Conservation (phyloP, 441 rosid species). For the Jatropha podagrica region DNA sequence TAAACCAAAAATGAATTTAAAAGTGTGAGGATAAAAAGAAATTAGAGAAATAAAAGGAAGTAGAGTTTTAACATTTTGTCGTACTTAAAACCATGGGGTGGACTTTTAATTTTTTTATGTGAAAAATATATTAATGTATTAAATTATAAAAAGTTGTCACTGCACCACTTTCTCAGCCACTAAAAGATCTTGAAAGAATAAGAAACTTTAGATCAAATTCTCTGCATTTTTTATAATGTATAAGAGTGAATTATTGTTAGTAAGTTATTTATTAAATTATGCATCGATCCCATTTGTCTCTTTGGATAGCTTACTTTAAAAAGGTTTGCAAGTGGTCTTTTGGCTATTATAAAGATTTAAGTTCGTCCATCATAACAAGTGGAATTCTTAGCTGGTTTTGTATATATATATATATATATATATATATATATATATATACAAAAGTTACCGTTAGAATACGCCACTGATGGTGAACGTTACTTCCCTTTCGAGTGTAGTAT, state of each 20-base stretch:
- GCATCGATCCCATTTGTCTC: constrained; percentile 20
- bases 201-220: constrained; percentile 26
- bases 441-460: too few species aligned
- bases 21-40: not conserved
- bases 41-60: not conserved
- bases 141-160: not conserved
- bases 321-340: constrained; percentile 32
- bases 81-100: not conserved
- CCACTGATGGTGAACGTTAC: too few species aligned
- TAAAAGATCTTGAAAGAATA: constrained; percentile 24
- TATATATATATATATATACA: too few species aligned
- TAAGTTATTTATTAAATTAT: constrained; percentile 11
- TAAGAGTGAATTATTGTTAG: constrained; percentile 20
- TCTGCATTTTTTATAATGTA: not conserved
- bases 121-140: too few species aligned
- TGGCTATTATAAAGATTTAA: constrained; percentile 20
- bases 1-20: not conserved
- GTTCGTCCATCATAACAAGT: constrained; percentile 21
- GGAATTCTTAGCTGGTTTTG: constrained; percentile 45
- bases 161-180: constrained; percentile 16
- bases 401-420: too few species aligned
- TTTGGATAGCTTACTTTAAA: constrained; percentile 31
- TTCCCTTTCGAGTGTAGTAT: too few species aligned
- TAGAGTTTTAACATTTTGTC: not conserved
- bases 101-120: too few species aligned